These are phyloP conservation scores for Mortierella claussenii DNA, from an alignment of 192 early-diverging fungal genomes.

Conservation along the genomic window DNA sequence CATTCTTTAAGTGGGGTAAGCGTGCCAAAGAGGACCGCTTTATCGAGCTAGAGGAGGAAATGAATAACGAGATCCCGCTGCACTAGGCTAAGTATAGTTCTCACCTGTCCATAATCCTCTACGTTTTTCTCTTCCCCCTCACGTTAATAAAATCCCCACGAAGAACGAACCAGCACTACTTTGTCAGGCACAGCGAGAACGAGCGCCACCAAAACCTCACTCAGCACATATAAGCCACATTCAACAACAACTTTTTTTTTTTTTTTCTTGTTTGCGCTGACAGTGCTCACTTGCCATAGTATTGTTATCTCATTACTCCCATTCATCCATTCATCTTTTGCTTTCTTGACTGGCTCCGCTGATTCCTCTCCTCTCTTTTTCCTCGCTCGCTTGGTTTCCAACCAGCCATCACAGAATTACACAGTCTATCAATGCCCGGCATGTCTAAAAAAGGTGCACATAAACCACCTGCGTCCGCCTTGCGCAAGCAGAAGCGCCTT, in stretches of 20 bases:
- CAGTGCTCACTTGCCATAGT: too few relatives aligned
- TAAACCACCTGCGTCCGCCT: slow-evolving; percentile 16
- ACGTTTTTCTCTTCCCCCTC: too few relatives aligned
- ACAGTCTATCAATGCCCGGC: slow-evolving; percentile 16
- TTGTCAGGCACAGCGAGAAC: too few relatives aligned
- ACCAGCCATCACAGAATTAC: not conserved
- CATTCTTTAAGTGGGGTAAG: slow-evolving; percentile 50
- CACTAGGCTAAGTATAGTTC: slow-evolving; percentile 1
- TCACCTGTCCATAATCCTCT: not conserved
- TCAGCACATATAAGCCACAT: slow-evolving; percentile 18
- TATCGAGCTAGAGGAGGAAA: slow-evolving; percentile 50
- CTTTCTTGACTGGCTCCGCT: too few relatives aligned
- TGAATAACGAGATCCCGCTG: slow-evolving; percentile 52
- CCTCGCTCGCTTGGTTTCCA: not conserved
- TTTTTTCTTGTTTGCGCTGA: too few relatives aligned
- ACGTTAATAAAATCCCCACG: too few relatives aligned
- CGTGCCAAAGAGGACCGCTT: slow-evolving; percentile 52
- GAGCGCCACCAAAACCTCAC: too few relatives aligned
- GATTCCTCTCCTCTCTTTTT: not conserved
- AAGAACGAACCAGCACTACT: too few relatives aligned
- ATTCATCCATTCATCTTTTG: not conserved
- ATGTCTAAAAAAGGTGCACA: slow-evolving; percentile 23
- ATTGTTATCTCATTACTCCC: too few relatives aligned
- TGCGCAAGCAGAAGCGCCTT: slow-evolving; percentile 56
- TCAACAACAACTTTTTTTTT: not conserved